A percentile compares a stretch with the other conserved stretches of the same genome.
These are phyloP conservation scores for Termitomyces sp. DNA, from an alignment of 768 basidiomycete genomes.

Conservation along the genomic window DNA sequence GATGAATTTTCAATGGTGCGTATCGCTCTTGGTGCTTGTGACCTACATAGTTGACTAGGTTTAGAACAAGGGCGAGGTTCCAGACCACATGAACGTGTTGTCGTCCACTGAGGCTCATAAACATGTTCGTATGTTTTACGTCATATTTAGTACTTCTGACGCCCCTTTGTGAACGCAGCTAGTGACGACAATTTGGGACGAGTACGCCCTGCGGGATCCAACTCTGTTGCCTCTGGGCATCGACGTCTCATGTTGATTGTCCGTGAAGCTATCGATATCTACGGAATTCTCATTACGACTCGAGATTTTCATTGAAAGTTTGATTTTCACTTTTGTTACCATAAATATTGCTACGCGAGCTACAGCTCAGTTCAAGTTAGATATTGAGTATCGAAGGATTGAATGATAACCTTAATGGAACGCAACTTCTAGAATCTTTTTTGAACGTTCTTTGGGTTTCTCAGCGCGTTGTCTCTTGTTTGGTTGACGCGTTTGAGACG, in stretches of 20 bases:
- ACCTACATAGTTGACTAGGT: slow-evolving; percentile 1
- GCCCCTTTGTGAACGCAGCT: slow-evolving; percentile 31
- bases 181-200: slow-evolving; percentile 45
- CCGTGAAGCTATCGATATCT: background rate
- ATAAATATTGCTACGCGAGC: background rate
- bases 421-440: background rate
- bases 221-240: slow-evolving; percentile 57
- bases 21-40: slow-evolving; percentile 2
- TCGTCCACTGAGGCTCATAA: slow-evolving; percentile 46
- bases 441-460: no score
- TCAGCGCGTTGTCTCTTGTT: slow-evolving; percentile 32
- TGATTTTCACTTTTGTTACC: background rate
- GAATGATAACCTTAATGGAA: background rate
- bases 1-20: slow-evolving; percentile 59
- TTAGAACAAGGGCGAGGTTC: slow-evolving; percentile 41
- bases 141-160: background rate
- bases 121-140: slow-evolving; percentile 42
- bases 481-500: slow-evolving; percentile 16
- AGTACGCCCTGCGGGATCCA: slow-evolving; percentile 36
- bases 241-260: slow-evolving; percentile 13
- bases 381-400: background rate
- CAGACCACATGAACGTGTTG: slow-evolving; percentile 26
- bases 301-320: background rate
- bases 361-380: background rate
- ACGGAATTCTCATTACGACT: background rate